phyloP scores from a whole-genome alignment of 2,329 filamentous ascomycete genomes.

The Alternaria longipes region DNA sequence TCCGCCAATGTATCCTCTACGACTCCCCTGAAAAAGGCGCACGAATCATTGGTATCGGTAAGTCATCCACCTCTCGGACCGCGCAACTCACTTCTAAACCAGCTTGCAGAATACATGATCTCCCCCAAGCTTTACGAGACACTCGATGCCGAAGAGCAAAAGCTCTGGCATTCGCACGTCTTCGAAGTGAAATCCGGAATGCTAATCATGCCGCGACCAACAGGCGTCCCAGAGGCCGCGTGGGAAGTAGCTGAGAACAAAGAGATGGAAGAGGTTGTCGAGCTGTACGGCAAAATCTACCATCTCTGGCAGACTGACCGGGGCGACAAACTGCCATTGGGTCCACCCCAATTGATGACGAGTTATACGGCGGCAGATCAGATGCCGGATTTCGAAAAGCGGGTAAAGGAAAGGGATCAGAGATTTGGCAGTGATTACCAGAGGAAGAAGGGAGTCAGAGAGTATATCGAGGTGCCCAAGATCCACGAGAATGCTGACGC shows the following conservation, averaged over 20 bases:
- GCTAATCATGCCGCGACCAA: slow-evolving; percentile 76
- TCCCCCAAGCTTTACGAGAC: slow-evolving; percentile 72
- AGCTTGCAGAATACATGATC: slow-evolving; percentile 78
- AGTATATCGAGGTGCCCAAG: slow-evolving; percentile 61
- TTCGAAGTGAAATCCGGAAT: slow-evolving; percentile 82
- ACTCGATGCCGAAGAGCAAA: slow-evolving; percentile 72
- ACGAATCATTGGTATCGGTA: slow-evolving; percentile 75
- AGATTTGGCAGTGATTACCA: slow-evolving; percentile 62
- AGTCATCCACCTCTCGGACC: background rate
- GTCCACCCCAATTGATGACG: slow-evolving; percentile 70
- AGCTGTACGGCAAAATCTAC: slow-evolving; percentile 83
- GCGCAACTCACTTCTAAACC: background rate
- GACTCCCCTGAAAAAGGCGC: slow-evolving; percentile 73
- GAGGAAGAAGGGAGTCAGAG: slow-evolving; percentile 63
- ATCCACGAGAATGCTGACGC: slow-evolving; percentile 60
- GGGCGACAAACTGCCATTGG: slow-evolving; percentile 71
- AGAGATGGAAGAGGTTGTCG: slow-evolving; percentile 80
- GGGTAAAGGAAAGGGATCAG: slow-evolving; percentile 62
- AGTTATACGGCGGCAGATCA: slow-evolving; percentile 65
- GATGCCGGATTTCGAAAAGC: slow-evolving; percentile 56
- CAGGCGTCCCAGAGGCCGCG: slow-evolving; percentile 62
- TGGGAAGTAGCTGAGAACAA: slow-evolving; percentile 82
- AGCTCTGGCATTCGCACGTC: slow-evolving; percentile 80
- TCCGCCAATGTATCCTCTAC: slow-evolving; percentile 87
- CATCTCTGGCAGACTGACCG: slow-evolving; percentile 87